Percentiles rank a stretch among this genome's conserved stretches.
Conservation (phyloP, 768 basidiomycete species). For the Solioccasus polychromus region DNA sequence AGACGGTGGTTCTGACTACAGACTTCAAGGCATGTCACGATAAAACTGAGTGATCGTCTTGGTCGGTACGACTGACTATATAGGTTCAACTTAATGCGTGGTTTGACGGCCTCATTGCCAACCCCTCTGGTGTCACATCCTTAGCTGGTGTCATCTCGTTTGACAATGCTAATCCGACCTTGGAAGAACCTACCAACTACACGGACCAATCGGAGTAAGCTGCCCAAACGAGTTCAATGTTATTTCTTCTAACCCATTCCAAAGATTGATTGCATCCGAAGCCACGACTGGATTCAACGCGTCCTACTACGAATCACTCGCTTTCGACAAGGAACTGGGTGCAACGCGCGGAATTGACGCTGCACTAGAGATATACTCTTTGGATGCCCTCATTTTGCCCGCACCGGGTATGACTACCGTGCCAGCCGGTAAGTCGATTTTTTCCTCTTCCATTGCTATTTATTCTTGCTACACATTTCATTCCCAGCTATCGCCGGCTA, state of each 20-base stretch:
- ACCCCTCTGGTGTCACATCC: slow-evolving; percentile 57
- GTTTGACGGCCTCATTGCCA: slow-evolving; percentile 42
- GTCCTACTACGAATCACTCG: slow-evolving; percentile 44
- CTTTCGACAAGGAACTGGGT: slow-evolving; percentile 46
- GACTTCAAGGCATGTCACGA: slow-evolving; percentile 55
- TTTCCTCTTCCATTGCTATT: no score
- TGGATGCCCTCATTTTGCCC: slow-evolving; percentile 53
- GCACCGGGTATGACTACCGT: slow-evolving; percentile 20
- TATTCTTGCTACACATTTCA: no score
- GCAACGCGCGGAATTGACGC: slow-evolving; percentile 54
- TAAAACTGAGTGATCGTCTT: background rate
- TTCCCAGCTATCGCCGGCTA: slow-evolving; percentile 34
- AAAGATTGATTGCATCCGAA: slow-evolving; percentile 24
- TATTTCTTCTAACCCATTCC: no score
- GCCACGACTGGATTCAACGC: slow-evolving; percentile 28
- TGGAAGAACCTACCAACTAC: slow-evolving; percentile 43
- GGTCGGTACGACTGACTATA: background rate
- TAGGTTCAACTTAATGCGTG: slow-evolving; percentile 56
- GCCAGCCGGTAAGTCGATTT: slow-evolving; percentile 22
- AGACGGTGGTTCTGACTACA: slow-evolving; percentile 49
- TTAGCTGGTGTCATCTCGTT: slow-evolving; percentile 59
- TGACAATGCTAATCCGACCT: slow-evolving; percentile 46
- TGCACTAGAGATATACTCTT: slow-evolving; percentile 39
- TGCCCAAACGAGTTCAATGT: no score
- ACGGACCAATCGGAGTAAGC: slow-evolving; percentile 34